A percentile compares a stretch with the other conserved stretches of the same genome.
These are phyloP conservation scores for Verticillium alfalfae DNA, from an alignment of 2,329 filamentous ascomycete species.

Conservation along the genomic window DNA sequence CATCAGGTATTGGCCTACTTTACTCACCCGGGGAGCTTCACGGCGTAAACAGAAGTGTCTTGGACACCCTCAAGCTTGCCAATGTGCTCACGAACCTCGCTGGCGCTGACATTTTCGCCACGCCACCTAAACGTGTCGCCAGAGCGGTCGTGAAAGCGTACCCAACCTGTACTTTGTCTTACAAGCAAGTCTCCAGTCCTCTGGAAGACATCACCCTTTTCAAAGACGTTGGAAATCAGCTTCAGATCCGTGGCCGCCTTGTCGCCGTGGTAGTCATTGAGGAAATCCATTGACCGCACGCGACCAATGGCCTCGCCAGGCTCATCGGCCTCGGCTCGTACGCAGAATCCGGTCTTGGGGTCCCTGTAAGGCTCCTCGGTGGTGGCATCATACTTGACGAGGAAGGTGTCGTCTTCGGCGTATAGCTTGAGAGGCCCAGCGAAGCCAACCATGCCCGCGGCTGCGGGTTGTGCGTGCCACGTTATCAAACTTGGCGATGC, in stretches of 20 bases:
- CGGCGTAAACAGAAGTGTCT: not conserved
- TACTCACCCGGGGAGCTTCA: not conserved
- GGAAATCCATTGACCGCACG: constrained; percentile 51
- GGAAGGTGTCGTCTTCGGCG: constrained; percentile 43
- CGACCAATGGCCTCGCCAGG: constrained; percentile 69
- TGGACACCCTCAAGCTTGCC: not conserved
- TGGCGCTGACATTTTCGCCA: constrained; percentile 60
- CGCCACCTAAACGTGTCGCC: constrained; percentile 70
- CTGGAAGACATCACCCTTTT: constrained; percentile 63
- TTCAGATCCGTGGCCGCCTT: constrained; percentile 61
- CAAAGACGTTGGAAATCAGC: constrained; percentile 57
- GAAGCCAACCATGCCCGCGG: constrained; percentile 45
- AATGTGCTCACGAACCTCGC: constrained; percentile 45
- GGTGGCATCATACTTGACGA: constrained; percentile 63
- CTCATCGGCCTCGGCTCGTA: constrained; percentile 54
- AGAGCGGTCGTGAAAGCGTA: constrained; percentile 58
- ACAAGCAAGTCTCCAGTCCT: constrained; percentile 62
- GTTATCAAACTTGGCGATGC: constrained; percentile 60
- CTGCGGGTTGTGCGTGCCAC: constrained; percentile 55
- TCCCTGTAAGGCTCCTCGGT: constrained; percentile 63
- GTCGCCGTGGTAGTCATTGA: constrained; percentile 66
- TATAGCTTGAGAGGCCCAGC: not conserved
- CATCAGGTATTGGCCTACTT: no score
- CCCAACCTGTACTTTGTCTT: constrained; percentile 54
- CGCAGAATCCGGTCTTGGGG: constrained; percentile 61